Evolutionary conservation across 257 asterid species (phyloP), one percentile per base, ranked within the genome.

Genomic region (Nicotiana tabacum): DNA sequence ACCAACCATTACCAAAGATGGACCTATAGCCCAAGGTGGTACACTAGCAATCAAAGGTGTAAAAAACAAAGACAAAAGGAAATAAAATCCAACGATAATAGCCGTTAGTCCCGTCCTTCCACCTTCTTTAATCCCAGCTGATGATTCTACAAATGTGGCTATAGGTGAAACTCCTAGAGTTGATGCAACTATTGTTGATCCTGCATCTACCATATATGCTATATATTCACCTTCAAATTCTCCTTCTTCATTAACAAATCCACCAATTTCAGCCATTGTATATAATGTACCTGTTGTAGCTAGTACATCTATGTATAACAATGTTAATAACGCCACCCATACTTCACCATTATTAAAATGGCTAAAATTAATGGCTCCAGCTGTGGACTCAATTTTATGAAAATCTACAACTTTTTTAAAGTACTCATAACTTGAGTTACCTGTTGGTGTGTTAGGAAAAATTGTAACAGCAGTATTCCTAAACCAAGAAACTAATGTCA

Each of bases 1-100:
- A 39, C 98, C 98, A 35, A 93, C 97, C 87, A 93, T 88, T 78
- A 93, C 93, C 8, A 93, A 90, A 8, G 98, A 93, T 17, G 97
- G 97, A 29, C 98, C 98, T 37, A 92, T 83, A 17, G 97, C 97
- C 97, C 97, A 93, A 27, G 97, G 93, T 33, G 98, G 98, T 57
- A 93, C 97, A 56, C 91, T 91, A 0, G 90, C 87, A 3, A 93
- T 70, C 83, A 93, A 13, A 4, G 98, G 97, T 2, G 93, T 88
- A 66, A 93, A 90, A 56, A 91, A 88, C 4, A 91, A 0, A 1
- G 97, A 90, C 1, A 92, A 2, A 0, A 92, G 91, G 27, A 93
- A 93, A 84, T 91, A 93, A 3, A 88, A 15, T 4, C 96, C 98
- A 0, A 93, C 43, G n/a, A 93, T 64, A 37, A 91, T 86, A 0